A percentile compares a stretch with the other conserved stretches of the same genome.
Conservation (phyloP, 2,329 filamentous ascomycete genomes). For the Monilinia fructicola region DNA sequence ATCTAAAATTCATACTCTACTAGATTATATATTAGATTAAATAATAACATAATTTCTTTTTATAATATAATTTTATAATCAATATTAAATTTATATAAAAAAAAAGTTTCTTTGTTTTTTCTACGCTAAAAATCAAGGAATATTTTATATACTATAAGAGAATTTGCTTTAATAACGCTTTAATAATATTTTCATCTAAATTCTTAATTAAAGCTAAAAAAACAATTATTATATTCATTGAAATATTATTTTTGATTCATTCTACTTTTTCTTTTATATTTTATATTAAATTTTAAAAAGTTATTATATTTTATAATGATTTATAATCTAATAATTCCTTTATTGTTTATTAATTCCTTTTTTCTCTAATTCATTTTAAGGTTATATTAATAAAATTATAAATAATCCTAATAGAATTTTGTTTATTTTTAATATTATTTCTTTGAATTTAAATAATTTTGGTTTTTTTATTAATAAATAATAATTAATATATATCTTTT, state of each 20-base stretch:
- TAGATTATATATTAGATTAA: neutral
- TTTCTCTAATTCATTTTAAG: too few species aligned
- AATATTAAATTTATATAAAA: neutral
- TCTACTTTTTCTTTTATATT: neutral
- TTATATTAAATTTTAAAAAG: neutral
- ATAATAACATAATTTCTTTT: neutral
- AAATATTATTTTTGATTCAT: neutral
- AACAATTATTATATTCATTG: neutral
- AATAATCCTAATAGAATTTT: too few species aligned
- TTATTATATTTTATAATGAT: neutral
- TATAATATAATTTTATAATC: neutral
- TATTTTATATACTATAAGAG: neutral
- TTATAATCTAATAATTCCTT: neutral
- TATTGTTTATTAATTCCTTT: too few species aligned
- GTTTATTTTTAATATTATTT: too few species aligned
- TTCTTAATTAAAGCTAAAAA: neutral
- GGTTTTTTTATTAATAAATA: too few species aligned
- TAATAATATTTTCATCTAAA: neutral
- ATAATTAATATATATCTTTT: too few species aligned
- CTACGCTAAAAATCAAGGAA: too few species aligned
- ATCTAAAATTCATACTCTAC: neutral
- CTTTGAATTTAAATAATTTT: too few species aligned
- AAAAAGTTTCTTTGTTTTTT: too few species aligned
- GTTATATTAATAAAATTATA: too few species aligned
- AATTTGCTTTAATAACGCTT: neutral